Evolutionary conservation across 352 stramenopile species (phyloP).

Genomic region (Blastocystis hominis): DNA sequence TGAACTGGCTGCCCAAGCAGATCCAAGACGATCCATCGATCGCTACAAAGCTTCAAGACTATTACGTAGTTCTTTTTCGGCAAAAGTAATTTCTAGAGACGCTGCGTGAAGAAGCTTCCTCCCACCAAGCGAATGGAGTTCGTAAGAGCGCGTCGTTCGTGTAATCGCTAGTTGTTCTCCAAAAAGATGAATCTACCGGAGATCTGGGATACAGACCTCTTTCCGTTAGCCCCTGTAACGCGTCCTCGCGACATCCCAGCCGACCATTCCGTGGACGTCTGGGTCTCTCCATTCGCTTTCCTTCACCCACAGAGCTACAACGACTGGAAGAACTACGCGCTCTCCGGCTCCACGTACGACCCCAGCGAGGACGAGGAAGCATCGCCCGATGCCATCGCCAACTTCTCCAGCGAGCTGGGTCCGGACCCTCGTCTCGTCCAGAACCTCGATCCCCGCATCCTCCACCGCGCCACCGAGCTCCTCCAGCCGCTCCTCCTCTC

Average conservation of each 20-base stretch:
- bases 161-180: neutral
- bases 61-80: neutral
- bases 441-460: neutral
- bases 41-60: conserved; percentile 10
- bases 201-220: conserved; percentile 31
- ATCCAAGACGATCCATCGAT: neutral
- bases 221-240: neutral
- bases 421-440: neutral
- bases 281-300: neutral
- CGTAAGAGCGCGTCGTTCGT: neutral
- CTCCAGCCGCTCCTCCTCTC: neutral
- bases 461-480: neutral
- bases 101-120: conserved; percentile 23
- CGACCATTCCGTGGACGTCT: conserved; percentile 19
- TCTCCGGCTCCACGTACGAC: neutral
- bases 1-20: conserved; percentile 16
- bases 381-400: neutral
- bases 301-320: neutral
- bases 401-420: neutral
- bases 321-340: neutral
- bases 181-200: conserved; percentile 48
- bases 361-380: neutral
- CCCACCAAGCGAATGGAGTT: conserved; percentile 26
- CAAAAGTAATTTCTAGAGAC: neutral
- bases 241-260: conserved; percentile 4